These are phyloP conservation scores for Ophiostoma ulmi DNA, from an alignment of 2,329 filamentous ascomycete species.

Conservation along the genomic window DNA sequence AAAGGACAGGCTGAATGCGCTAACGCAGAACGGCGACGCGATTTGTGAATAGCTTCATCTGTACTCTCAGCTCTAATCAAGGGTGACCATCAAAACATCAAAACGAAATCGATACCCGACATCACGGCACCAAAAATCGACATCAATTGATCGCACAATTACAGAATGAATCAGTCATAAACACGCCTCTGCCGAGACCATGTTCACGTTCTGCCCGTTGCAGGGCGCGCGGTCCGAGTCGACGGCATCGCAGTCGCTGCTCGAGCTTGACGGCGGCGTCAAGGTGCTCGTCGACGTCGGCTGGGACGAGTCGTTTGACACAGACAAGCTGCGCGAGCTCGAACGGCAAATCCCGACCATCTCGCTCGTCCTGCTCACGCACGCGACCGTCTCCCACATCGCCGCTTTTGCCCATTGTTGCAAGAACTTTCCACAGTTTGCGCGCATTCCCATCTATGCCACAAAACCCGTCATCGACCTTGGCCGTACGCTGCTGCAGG, in stretches of 20 bases:
- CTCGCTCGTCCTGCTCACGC: slow-evolving; percentile 88
- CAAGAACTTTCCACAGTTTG: slow-evolving; percentile 90
- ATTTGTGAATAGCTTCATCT: slow-evolving; percentile 22
- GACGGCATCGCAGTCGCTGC: slow-evolving; percentile 83
- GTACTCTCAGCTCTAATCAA: neutral
- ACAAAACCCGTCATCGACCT: slow-evolving; percentile 90
- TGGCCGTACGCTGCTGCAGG: slow-evolving; percentile 82
- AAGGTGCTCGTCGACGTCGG: slow-evolving; percentile 93
- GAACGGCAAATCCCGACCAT: slow-evolving; percentile 90
- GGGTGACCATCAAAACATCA: neutral
- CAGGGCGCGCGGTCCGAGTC: slow-evolving; percentile 87
- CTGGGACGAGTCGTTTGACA: slow-evolving; percentile 90
- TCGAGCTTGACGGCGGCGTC: slow-evolving; percentile 94
- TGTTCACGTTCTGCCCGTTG: slow-evolving; percentile 95
- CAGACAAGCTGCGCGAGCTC: slow-evolving; percentile 73
- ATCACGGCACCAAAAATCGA: neutral
- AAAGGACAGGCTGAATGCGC: slow-evolving; percentile 18
- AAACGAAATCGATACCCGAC: neutral
- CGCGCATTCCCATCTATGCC: slow-evolving; percentile 87
- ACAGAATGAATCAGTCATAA: neutral
- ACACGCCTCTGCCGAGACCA: slow-evolving; percentile 37
- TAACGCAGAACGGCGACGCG: slow-evolving; percentile 23
- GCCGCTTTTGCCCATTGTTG: slow-evolving; percentile 95
- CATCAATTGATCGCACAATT: neutral
- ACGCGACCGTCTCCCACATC: slow-evolving; percentile 85